Base-by-base conservation (phyloP, 2,329 filamentous ascomycete species). In the Cercospora nicotianae region DNA sequence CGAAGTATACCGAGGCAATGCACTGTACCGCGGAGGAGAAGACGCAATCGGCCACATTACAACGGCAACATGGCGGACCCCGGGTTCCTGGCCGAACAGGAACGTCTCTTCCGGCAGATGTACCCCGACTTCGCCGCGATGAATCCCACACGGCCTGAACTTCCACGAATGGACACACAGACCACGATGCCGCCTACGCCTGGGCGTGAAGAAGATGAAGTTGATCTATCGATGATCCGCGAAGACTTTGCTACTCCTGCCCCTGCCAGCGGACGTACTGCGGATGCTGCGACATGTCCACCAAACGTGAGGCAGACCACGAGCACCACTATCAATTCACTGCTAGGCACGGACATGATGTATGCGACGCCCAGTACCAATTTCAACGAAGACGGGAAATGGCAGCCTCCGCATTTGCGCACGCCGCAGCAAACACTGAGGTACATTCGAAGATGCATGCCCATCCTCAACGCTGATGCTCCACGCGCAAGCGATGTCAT, bases 1-100 rank as follows among this genome's bases (percentile, higher is more conserved):
- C 87, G 91, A 58, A 81, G 76, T 64, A 68, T 77, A n/a, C 76
- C 78, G 4, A 77, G 80, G 60, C 82, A 83, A 68, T 80, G 82
- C 60, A 85, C 82, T 63, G 77, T 84, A 13, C 83, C 83, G 5
- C 77, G 83, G 31, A 75, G 83, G 31, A 77, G 78, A 74, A 75
- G 65, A 75, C 78, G 73, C 63, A 81, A 55, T 74, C 57, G 60
- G 74, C 67, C 69, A 31, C 76, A 57, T 70, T 78, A 69, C 33
- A 75, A 73, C 26, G 78, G 78, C 31, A 73, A 79, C 55, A 68
- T 79, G 16, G 67, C 65, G 18, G 75, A 78, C 62, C 77, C 80
- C 16, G 74, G 77, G 39, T 75, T 84, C 55, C 77, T 85, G 60
- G 81, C 79, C 18, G 79, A 85, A 74, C 83, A 84, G 68, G 81